Base-by-base conservation (phyloP, 352 stramenopile genomes). In the Halophytophthora polymorphica region DNA sequence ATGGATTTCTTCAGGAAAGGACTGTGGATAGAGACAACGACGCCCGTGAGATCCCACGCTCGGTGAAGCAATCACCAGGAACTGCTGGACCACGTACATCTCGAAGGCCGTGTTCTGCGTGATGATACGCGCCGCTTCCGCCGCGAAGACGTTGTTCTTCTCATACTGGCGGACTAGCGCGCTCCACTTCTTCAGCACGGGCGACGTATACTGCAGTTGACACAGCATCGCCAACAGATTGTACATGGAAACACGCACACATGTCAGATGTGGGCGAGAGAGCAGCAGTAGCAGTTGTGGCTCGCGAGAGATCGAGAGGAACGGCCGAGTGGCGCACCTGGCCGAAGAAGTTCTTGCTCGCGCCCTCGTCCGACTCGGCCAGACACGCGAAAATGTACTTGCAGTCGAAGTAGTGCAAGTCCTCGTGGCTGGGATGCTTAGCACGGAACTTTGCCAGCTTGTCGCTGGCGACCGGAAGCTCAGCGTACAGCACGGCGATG, bases 361-460 rank as follows among this genome's bases (percentile, higher is more conserved):
- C 54, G 15, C 73, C 77, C 21, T 90, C 82, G 36, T 78, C 65
- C 43, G 82, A 86, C 44, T 73, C 66, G 47, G 81, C 60, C 13
- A 92, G 77, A 42, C 63, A 73, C 50, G 70, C 53, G 18, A 88
- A 53, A 14, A 92, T 56, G 21, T 67, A 65, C 54, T 88, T 89
- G 68, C 82, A 92, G 63, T 90, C 79, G 43, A 85, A 92, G 50
- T 89, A 92, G 55, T 73, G 69, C 36, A 90, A 41, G 19, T 86
- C 66, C 25, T 89, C 77, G 53, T 78, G 64, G 15, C 40, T 77
- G n/a, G 48, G 47, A 43, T 76, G 77, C 48, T 78, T 79, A 33
- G 58, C 40, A 29, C 58, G 58, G 48, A 82, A 76, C 55, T 77
- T 70, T 45, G 56, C 56, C 25, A 90, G 45, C 40, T 69, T 56